These are phyloP conservation scores for Pichia inconspicua DNA, from an alignment of 1,139 yeast genomes.

Conservation along the genomic window DNA sequence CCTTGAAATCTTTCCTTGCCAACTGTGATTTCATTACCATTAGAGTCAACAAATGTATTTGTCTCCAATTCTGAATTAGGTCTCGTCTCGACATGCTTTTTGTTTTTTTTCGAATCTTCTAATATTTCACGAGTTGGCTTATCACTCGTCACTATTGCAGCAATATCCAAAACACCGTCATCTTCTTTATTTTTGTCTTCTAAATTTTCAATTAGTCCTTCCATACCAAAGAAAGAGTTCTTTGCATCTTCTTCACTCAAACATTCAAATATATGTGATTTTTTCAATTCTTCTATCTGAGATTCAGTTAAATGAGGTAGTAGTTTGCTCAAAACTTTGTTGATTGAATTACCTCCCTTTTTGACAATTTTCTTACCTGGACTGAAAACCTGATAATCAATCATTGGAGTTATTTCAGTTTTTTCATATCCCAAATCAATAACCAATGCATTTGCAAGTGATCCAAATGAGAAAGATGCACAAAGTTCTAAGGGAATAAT, in stretches of 20 bases:
- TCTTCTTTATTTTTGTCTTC: constrained; percentile 36
- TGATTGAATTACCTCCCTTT: constrained; percentile 61
- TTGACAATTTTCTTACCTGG: constrained; percentile 43
- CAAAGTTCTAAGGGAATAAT: constrained; percentile 64
- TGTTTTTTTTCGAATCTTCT: constrained; percentile 43
- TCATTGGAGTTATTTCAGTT: constrained; percentile 70
- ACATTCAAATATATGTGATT: constrained; percentile 70
- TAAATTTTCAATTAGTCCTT: constrained; percentile 36
- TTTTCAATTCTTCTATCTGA: constrained; percentile 72
- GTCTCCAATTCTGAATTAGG: constrained; percentile 55
- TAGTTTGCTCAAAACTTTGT: constrained; percentile 39
- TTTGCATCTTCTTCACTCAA: constrained; percentile 53
- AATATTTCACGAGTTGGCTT: constrained; percentile 54
- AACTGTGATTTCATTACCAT: constrained; percentile 48
- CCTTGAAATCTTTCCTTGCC: constrained; percentile 91
- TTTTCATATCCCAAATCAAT: constrained; percentile 74
- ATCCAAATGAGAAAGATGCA: constrained; percentile 63
- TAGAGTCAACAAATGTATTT: constrained; percentile 56
- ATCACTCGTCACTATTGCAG: constrained; percentile 77
- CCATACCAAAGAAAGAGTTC: constrained; percentile 52
- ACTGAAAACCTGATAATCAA: constrained; percentile 46
- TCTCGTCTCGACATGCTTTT: constrained; percentile 29
- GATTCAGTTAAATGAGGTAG: constrained; percentile 50
- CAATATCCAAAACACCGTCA: constrained; percentile 80
- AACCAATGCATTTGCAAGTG: constrained; percentile 45